Base-by-base conservation (phyloP, 2,329 filamentous ascomycete genomes). In the Stagonosporopsis rhizophila region DNA sequence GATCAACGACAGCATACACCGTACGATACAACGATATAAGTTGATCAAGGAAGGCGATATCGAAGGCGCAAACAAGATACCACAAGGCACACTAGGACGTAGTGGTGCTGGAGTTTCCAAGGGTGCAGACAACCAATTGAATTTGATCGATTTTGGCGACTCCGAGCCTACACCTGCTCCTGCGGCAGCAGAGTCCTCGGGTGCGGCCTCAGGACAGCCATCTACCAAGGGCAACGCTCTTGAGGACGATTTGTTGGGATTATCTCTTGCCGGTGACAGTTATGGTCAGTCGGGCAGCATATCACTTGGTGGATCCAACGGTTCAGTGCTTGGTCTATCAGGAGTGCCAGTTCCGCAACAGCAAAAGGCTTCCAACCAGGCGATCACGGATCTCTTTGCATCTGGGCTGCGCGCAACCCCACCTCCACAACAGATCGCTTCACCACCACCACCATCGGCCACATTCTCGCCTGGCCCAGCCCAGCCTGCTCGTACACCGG, bases 1-100 rank as follows among this genome's bases (percentile, higher is more conserved):
- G 74, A 98, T 99, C 72, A 99, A 99, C 74, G 95, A 99, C 77
- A 97, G 93, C 78, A 99, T 99, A 85, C 91, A 98, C 74, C 87
- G 94, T 60, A 99, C 95, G 1, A 91, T 98, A 52, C 92, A 98
- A 78, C 83, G 95, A 62, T 99, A 98, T 77, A 96, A 92, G 82
- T 81, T 98, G 52, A 88, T 98, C 77, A 99, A 96, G 82, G 96
- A 95, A 80, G 95, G 95, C 20, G 93, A 99, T 70, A 76, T 96
- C 40, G 91, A 93, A 65, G 92, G 82, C 11, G 92, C 95, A 15
- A 87, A 89, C 62, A 91, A 87, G 74, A 90, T 98, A 64, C 91
- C 92, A 6, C 88, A 90, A 71, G 92, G 93, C 25, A 93, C 89
- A 14, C 83, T 90, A 45, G 86, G 88, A 11, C 87, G 85, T 22